A percentile compares a stretch with the other conserved stretches of the same genome.
Evolutionary conservation across 129 eudicot genomes (phyloP).

Genomic region (Apium graveolens): DNA sequence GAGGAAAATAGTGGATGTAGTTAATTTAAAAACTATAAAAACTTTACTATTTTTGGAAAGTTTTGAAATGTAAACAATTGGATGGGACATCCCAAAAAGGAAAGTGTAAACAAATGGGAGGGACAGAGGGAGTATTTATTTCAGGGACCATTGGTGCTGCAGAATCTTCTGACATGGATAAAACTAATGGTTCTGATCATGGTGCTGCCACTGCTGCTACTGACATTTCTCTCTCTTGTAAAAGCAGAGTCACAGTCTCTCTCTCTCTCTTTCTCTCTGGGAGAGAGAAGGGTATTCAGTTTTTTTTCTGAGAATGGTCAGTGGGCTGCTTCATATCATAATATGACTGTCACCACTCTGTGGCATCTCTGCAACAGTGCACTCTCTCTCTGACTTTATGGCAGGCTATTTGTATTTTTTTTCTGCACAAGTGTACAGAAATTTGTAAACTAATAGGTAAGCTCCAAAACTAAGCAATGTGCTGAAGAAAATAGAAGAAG

Average conservation of each 20-base stretch:
- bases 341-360: slow-evolving; percentile 44
- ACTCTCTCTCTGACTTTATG: slow-evolving; percentile 52
- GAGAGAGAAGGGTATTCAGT: not conserved
- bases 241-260: slow-evolving; percentile 9
- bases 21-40: no score
- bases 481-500: slow-evolving; percentile 1
- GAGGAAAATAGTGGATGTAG: no score
- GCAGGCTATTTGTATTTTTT: slow-evolving; percentile 45
- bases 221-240: not conserved
- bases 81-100: no score
- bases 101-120: no score
- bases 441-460: slow-evolving; percentile 41
- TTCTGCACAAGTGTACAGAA: slow-evolving; percentile 65
- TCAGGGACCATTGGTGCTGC: slow-evolving; percentile 60
- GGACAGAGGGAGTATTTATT: no score
- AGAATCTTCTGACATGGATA: slow-evolving; percentile 65
- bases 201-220: slow-evolving; percentile 18
- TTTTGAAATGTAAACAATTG: no score
- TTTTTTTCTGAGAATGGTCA: slow-evolving; percentile 20
- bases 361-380: slow-evolving; percentile 26
- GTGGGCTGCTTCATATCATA: slow-evolving; percentile 29
- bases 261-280: slow-evolving; percentile 17
- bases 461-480: slow-evolving; percentile 9
- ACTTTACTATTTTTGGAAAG: no score
- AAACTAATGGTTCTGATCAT: slow-evolving; percentile 52